Evolutionary conservation across 768 basidiomycete species (phyloP).

Genomic region (Kondoa malvinella): DNA sequence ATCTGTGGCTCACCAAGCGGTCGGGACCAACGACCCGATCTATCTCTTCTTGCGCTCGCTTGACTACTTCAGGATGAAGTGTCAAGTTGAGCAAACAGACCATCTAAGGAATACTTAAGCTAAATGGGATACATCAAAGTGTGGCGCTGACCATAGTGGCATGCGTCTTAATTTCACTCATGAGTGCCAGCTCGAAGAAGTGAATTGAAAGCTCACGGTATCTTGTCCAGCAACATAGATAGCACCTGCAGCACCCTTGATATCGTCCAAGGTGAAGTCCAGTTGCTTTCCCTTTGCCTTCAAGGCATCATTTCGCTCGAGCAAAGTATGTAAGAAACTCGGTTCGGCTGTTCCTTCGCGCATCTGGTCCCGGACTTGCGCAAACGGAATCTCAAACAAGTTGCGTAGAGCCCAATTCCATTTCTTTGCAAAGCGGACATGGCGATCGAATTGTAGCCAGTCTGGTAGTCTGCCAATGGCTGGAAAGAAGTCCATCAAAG

Average conservation of each 20-base stretch:
- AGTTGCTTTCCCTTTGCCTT: background rate
- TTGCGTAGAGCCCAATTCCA: background rate
- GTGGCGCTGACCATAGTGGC: background rate
- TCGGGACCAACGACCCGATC: background rate
- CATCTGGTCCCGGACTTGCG: background rate
- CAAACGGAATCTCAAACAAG: slow-evolving; percentile 3
- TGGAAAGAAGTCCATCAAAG: slow-evolving; percentile 1
- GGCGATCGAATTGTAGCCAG: background rate
- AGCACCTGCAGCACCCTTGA: slow-evolving; percentile 4
- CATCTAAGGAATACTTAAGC: background rate
- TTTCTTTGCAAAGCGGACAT: slow-evolving; percentile 3
- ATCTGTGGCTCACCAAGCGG: background rate
- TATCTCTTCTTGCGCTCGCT: slow-evolving; percentile 1
- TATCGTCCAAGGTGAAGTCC: slow-evolving; percentile 4
- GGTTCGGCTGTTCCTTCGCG: background rate
- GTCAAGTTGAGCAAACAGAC: background rate
- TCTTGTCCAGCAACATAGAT: slow-evolving; percentile 7
- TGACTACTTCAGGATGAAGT: slow-evolving; percentile 3
- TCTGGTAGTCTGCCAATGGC: background rate
- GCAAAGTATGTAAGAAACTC: background rate
- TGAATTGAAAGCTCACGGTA: background rate
- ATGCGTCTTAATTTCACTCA: background rate
- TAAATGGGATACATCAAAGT: background rate
- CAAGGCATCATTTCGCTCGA: background rate
- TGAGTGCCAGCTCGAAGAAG: background rate